phyloP scores from a whole-genome alignment of 805 yeast genomes.

The Priceomyces carsonii region DNA sequence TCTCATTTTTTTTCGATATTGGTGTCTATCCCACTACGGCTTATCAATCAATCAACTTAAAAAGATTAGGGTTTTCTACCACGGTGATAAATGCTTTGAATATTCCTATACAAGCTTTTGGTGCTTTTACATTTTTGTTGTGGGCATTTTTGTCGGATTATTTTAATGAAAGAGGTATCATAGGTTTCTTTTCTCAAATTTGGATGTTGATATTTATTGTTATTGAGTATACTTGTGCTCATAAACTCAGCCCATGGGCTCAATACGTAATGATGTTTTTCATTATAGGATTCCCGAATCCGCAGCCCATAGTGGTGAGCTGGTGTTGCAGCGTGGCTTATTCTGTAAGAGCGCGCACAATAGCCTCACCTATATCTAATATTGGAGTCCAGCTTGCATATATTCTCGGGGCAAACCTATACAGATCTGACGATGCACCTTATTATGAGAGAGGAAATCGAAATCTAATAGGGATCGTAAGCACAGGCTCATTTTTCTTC shows the following conservation, averaged over 20 bases:
- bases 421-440: slow-evolving; percentile 55
- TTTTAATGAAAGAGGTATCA: neutral
- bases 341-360: slow-evolving; percentile 58
- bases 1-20: slow-evolving; percentile 35
- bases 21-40: too few relatives aligned
- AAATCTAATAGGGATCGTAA: slow-evolving; percentile 31
- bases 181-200: slow-evolving; percentile 15
- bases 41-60: slow-evolving; percentile 10
- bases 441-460: slow-evolving; percentile 55
- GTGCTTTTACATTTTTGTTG: slow-evolving; percentile 3
- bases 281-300: neutral
- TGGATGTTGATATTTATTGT: slow-evolving; percentile 13
- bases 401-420: slow-evolving; percentile 55
- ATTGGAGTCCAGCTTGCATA: slow-evolving; percentile 58
- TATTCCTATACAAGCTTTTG: slow-evolving; percentile 37
- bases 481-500: slow-evolving; percentile 24
- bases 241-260: slow-evolving; percentile 1
- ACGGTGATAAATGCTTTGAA: slow-evolving; percentile 50
- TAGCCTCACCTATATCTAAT: slow-evolving; percentile 61
- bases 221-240: neutral
- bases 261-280: neutral
- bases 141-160: neutral
- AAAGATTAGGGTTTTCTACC: slow-evolving; percentile 48
- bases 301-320: slow-evolving; percentile 50
- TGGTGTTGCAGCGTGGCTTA: slow-evolving; percentile 63